phyloP scores from a whole-genome alignment of 2,329 filamentous ascomycete species.

The Geosmithia putterillii region DNA sequence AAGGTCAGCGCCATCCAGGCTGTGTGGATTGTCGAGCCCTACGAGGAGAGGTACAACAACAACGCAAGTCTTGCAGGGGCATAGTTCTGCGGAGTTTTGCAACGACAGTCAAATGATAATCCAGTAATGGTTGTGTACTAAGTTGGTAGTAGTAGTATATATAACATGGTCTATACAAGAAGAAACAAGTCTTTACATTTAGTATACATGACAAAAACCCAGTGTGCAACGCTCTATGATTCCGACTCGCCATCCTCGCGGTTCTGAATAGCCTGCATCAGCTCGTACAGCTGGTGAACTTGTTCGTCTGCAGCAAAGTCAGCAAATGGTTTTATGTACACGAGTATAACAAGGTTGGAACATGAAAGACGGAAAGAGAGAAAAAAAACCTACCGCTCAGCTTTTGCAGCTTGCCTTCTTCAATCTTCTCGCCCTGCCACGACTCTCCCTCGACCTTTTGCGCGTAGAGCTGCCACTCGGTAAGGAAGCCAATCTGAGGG shows the following conservation, averaged over 20 bases:
- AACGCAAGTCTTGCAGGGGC: slow-evolving; percentile 2
- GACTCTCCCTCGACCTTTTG: slow-evolving; percentile 80
- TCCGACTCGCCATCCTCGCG: slow-evolving; percentile 13
- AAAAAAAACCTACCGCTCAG: slow-evolving; percentile 66
- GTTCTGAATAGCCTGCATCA: slow-evolving; percentile 70
- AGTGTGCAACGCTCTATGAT: slow-evolving; percentile 3
- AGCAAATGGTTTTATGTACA: not conserved
- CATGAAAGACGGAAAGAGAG: not conserved
- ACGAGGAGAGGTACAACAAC: slow-evolving; percentile 19
- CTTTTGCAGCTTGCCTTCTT: slow-evolving; percentile 73
- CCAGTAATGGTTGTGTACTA: no score
- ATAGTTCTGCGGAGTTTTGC: not conserved
- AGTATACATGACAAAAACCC: not conserved
- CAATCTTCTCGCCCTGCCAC: slow-evolving; percentile 78
- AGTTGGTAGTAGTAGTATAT: no score
- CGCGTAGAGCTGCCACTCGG: slow-evolving; percentile 92
- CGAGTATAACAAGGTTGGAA: not conserved
- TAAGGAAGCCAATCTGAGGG: slow-evolving; percentile 78
- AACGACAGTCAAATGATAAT: not conserved
- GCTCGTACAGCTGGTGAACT: slow-evolving; percentile 82
- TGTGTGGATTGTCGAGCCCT: slow-evolving; percentile 42
- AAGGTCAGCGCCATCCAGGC: slow-evolving; percentile 51
- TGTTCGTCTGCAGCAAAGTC: slow-evolving; percentile 61
- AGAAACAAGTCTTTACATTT: slow-evolving; percentile 4
- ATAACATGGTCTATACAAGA: not conserved